Conservation (phyloP, 1,284 basidiomycete genomes). For the Ganoderma lucidum region DNA sequence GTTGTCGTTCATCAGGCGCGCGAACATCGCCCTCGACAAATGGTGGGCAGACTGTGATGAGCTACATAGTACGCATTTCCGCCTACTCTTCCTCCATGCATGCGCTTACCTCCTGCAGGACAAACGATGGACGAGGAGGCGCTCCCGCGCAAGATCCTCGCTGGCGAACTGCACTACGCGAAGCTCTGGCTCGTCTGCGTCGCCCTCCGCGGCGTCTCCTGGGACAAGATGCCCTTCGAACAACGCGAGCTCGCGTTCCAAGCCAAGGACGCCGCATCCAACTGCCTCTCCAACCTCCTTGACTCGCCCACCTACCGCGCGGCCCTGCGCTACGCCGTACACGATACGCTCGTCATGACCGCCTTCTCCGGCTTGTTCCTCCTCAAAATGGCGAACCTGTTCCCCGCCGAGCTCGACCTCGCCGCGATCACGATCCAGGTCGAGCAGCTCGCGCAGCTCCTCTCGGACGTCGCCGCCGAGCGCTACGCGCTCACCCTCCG, state of each 20-base stretch:
- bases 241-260: constrained; percentile 94
- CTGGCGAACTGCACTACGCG: constrained; percentile 89
- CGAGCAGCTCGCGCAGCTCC: constrained; percentile 82
- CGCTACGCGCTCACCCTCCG: constrained; percentile 90
- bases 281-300: constrained; percentile 84
- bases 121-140: constrained; percentile 86
- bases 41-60: constrained; percentile 91
- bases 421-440: constrained; percentile 79
- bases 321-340: constrained; percentile 88
- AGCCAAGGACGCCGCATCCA: constrained; percentile 90
- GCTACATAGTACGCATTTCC: constrained; percentile 68
- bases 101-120: constrained; percentile 48
- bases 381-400: constrained; percentile 90
- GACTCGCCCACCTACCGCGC: constrained; percentile 82
- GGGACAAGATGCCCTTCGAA: constrained; percentile 95
- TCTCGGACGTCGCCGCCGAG: constrained; percentile 89
- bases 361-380: constrained; percentile 93
- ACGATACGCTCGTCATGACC: constrained; percentile 91
- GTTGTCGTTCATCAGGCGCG: constrained; percentile 85
- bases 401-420: constrained; percentile 83
- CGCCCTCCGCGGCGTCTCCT: constrained; percentile 87
- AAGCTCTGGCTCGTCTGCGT: constrained; percentile 95
- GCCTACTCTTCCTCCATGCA: not conserved
- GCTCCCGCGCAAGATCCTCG: constrained; percentile 85
- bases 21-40: constrained; percentile 84